Percentiles rank a stretch among this genome's conserved stretches.
Evolutionary conservation across 768 basidiomycete species (phyloP).

Genomic region (Rubroboletus satanas): DNA sequence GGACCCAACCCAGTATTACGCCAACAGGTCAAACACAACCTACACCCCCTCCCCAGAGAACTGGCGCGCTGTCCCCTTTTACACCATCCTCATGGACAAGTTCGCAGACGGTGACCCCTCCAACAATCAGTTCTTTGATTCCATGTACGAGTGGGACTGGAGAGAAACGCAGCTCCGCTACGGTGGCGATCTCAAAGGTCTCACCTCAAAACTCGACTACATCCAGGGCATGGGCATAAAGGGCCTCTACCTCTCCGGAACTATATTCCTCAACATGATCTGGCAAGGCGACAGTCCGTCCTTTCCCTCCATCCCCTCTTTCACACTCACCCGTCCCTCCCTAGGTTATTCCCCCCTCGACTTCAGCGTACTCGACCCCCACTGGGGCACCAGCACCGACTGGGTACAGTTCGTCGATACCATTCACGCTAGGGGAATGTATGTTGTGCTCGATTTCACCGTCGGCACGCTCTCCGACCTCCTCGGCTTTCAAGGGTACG

Average conservation of each 20-base stretch:
- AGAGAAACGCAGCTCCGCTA: slow-evolving; percentile 85
- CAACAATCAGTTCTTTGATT: slow-evolving; percentile 86
- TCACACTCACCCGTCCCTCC: neutral
- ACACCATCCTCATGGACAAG: slow-evolving; percentile 86
- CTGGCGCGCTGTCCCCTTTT: slow-evolving; percentile 80
- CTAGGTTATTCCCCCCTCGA: slow-evolving; percentile 88
- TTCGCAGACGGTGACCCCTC: slow-evolving; percentile 90
- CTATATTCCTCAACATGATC: slow-evolving; percentile 91
- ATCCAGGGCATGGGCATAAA: slow-evolving; percentile 84
- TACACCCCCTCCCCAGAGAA: slow-evolving; percentile 81
- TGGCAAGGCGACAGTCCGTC: slow-evolving; percentile 93
- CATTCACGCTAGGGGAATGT: slow-evolving; percentile 82
- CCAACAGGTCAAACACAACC: slow-evolving; percentile 55
- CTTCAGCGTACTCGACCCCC: slow-evolving; percentile 86
- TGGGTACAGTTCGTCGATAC: slow-evolving; percentile 75
- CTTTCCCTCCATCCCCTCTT: neutral
- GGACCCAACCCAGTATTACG: slow-evolving; percentile 59
- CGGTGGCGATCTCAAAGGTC: slow-evolving; percentile 85
- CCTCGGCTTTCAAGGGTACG: slow-evolving; percentile 79
- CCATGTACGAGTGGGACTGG: slow-evolving; percentile 79
- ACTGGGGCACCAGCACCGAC: slow-evolving; percentile 82
- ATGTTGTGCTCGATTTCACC: slow-evolving; percentile 90
- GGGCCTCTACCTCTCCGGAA: slow-evolving; percentile 88
- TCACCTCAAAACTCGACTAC: slow-evolving; percentile 76
- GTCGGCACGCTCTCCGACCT: slow-evolving; percentile 90